These are phyloP conservation scores for Acanthamoeba castellanii DNA, from an alignment of 208 protist species.

Conservation along the genomic window DNA sequence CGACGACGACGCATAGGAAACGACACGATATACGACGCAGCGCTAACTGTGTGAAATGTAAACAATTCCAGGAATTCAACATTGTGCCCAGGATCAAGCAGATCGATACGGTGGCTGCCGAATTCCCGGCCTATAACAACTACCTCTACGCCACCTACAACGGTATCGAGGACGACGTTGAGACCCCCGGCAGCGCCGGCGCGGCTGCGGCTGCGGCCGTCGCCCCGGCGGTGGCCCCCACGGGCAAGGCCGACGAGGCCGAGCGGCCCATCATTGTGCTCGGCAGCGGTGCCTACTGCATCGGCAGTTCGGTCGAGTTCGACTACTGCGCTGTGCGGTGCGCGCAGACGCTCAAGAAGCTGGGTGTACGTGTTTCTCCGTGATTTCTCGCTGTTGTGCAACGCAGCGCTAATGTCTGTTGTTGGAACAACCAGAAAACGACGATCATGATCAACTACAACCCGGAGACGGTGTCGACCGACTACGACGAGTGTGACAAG, in stretches of 20 bases:
- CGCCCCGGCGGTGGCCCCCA: neutral
- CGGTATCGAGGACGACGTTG: slow-evolving; percentile 74
- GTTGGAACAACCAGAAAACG: neutral
- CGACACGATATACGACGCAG: slow-evolving; percentile 74
- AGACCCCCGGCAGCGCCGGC: too few relatives aligned
- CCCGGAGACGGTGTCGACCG: slow-evolving; percentile 95
- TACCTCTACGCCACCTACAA: slow-evolving; percentile 97
- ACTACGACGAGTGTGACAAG: slow-evolving; percentile 93
- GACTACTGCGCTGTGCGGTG: slow-evolving; percentile 98
- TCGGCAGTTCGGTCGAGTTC: slow-evolving; percentile 98
- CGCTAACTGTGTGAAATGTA: too few relatives aligned
- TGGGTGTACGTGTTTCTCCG: slow-evolving; percentile 92
- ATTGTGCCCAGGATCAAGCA: slow-evolving; percentile 95
- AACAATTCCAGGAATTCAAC: neutral
- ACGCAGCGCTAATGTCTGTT: neutral
- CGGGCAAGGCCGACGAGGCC: slow-evolving; percentile 3
- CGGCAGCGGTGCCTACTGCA: slow-evolving; percentile 98
- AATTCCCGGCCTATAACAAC: slow-evolving; percentile 97
- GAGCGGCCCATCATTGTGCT: slow-evolving; percentile 94
- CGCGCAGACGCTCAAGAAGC: slow-evolving; percentile 94
- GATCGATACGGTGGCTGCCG: slow-evolving; percentile 96
- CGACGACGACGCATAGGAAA: slow-evolving; percentile 90
- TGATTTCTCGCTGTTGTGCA: neutral
- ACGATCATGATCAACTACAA: slow-evolving; percentile 99
- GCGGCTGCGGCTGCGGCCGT: neutral